Evolutionary conservation across 768 basidiomycete species (phyloP), one percentile per base, ranked within the genome.

Genomic region (Phanerodontia chrysosporium): DNA sequence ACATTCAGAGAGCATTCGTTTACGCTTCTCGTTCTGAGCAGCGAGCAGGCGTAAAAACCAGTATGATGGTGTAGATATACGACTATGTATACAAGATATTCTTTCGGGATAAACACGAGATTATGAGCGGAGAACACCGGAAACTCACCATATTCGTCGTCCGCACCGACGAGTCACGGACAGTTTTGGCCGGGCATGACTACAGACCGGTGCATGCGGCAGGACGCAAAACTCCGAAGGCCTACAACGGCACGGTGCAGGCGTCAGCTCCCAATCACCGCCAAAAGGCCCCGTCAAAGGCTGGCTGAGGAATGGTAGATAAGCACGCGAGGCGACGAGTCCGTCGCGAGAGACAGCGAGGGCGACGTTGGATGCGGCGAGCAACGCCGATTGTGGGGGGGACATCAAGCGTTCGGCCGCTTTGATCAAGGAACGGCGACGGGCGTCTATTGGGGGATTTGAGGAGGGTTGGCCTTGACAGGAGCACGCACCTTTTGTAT

Each of bases 1-100:
- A 64, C 69, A 18, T 63, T 79, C 58, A 77, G 78, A 65, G 73
- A 65, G 59, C 79, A 83, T 66, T 83, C 80, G 24, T 81, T 83
- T 45, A 68, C 67, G 1, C 51, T 68, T 32, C 64, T 68, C 25
- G 60, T 67, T 10, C 13, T 67, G 13, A 22, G 16, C 14, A 51
- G 49, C 49, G 32, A 51, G 49, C 6, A 18, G 18, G 39, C 39
- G 4, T 42, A 18, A 18, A 18, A 18, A 8, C 8, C 18, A 7
- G 18, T 6, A 35, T 6, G 7, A 6, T 35, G 32, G 13, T 35
- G 13, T 7, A 35, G 32, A 35, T 35, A 35, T 13, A n/a, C n/a
- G n/a, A n/a, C n/a, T n/a, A n/a, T n/a, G n/a, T n/a, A n/a, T n/a
- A n/a, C n/a, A n/a, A n/a, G n/a, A n/a, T n/a, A n/a, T n/a, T n/a